Conservation (phyloP, 2,329 filamentous ascomycete genomes). For the Penicillium thymicola region DNA sequence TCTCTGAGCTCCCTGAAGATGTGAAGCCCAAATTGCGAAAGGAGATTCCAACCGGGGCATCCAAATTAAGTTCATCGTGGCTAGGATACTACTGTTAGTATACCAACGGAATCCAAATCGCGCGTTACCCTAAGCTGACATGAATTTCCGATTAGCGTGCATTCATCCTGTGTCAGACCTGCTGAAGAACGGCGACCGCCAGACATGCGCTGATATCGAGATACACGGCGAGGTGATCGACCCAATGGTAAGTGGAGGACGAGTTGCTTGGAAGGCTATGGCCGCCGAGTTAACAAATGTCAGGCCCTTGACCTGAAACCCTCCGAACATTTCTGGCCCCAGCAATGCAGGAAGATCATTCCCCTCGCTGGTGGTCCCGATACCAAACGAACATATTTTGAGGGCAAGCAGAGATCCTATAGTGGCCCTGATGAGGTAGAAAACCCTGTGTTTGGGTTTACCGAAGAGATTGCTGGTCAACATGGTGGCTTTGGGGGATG, state of each 20-base stretch:
- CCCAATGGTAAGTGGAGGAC: slow-evolving; percentile 28
- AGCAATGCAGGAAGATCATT: slow-evolving; percentile 23
- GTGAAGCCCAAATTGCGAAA: slow-evolving; percentile 23
- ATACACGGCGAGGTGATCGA: slow-evolving; percentile 23
- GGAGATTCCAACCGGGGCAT: slow-evolving; percentile 1
- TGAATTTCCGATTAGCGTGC: slow-evolving; percentile 27
- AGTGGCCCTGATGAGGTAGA: slow-evolving; percentile 2
- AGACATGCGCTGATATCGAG: slow-evolving; percentile 36
- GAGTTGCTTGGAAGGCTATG: not conserved
- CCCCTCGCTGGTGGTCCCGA: slow-evolving; percentile 6
- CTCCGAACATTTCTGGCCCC: slow-evolving; percentile 28
- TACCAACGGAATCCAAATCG: not conserved
- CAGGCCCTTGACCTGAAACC: slow-evolving; percentile 23
- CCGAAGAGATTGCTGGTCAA: slow-evolving; percentile 26
- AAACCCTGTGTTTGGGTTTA: slow-evolving; percentile 34
- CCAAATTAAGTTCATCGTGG: slow-evolving; percentile 24
- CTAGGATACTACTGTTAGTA: slow-evolving; percentile 37
- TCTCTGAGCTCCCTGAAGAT: slow-evolving; percentile 13
- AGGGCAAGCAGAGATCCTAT: slow-evolving; percentile 23
- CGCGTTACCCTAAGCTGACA: slow-evolving; percentile 2
- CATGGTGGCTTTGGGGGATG: slow-evolving; percentile 36
- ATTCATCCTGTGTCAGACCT: slow-evolving; percentile 34
- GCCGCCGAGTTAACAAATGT: slow-evolving; percentile 1
- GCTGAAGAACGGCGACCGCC: slow-evolving; percentile 26
- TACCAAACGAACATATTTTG: slow-evolving; percentile 22